Conservation (phyloP, 2,329 filamentous ascomycete species). For the Trichophaea hybrida region DNA sequence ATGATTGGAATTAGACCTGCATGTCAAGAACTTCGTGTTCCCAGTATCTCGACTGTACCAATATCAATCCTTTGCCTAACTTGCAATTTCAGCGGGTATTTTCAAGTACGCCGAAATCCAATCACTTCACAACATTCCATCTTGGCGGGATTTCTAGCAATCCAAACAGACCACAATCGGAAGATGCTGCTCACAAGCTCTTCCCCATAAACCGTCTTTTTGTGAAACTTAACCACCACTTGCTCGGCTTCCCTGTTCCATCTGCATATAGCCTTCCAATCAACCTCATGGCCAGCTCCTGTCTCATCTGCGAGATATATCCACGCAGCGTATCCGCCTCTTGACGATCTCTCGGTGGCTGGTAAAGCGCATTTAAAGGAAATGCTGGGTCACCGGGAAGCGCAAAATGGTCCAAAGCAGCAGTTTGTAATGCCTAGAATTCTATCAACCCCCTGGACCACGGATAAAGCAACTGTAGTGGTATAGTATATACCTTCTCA, state of each 20-base stretch:
- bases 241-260: slow-evolving; percentile 51
- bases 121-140: no score
- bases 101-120: no score
- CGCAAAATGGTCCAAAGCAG: slow-evolving; percentile 83
- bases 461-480: background rate
- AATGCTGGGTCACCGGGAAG: slow-evolving; percentile 88
- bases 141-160: no score
- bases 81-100: no score
- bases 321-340: slow-evolving; percentile 78
- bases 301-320: slow-evolving; percentile 83
- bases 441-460: background rate
- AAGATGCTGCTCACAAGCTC: slow-evolving; percentile 41
- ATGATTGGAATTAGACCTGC: no score
- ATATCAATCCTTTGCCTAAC: no score
- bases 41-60: no score
- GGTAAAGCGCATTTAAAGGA: slow-evolving; percentile 93
- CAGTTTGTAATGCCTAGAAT: slow-evolving; percentile 20
- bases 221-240: slow-evolving; percentile 96
- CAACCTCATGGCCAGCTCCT: slow-evolving; percentile 73
- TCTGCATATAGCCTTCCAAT: slow-evolving; percentile 78
- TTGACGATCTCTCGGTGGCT: slow-evolving; percentile 70
- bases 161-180: no score
- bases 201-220: slow-evolving; percentile 99
- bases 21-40: no score
- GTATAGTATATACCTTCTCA: slow-evolving; percentile 38